Base-by-base conservation (phyloP, 176 grass and related monocot species). In the Themeda triandra region DNA sequence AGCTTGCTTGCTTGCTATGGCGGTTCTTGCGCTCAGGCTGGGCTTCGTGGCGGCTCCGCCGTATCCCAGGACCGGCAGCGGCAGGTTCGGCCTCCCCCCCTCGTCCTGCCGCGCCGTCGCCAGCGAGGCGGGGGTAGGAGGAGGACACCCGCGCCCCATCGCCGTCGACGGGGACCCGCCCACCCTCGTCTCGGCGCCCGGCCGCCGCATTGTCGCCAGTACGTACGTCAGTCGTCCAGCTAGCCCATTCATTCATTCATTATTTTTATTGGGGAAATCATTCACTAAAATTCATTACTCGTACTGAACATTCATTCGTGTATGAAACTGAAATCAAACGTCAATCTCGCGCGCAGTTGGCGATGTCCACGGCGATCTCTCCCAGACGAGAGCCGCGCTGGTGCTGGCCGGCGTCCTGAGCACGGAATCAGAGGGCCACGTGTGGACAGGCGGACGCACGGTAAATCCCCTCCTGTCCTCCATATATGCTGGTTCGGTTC, bases 141-240 rank as follows among this genome's bases (percentile, higher is more conserved):
- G 33, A 7, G 71, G 83, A 17, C 56, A 35, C 7, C 8, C 83
- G 73, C 71, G 70, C 2, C 84, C 88, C 19, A 92, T 99, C 62
- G 72, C 86, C 12, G 86, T 99, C 37, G 73, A 36, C 13, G 96
- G 96, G 10, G 87, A 96, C 79, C 93, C 93, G 56, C 96, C 93
- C 33, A 94, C 89, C 6, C 87, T 96, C 59, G 93, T 96, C 4
- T 92, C 89, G 10, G 93, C 96, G 0, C 88, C 93, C 27, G 88
- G 88, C 37, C 96, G 90, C 56, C 91, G 96, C 69, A 99, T 99
- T 56, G 88, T 99, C 60, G 91, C 93, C n/a, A 92, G 93, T 95
- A 85, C 72, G 46, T 74, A 64, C 36, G 32, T 70, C 67, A 37
- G 28, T 6, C 8, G 15, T 32, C 56, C 23, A 39, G 56, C 13